Conservation (phyloP, 306 rosid species). For the Prunus mira region DNA sequence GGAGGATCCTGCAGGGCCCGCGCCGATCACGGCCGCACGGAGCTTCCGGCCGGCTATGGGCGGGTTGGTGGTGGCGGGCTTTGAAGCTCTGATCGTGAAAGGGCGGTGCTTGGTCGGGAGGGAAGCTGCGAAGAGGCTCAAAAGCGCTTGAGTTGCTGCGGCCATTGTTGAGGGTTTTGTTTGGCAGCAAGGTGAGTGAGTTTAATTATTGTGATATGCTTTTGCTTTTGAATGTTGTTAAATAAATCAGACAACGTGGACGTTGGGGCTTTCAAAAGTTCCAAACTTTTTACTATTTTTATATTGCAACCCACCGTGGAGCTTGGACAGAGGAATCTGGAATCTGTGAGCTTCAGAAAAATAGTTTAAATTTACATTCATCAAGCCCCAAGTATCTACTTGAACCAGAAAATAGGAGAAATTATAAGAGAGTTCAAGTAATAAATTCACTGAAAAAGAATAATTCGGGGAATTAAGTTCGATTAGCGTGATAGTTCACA, state of each 20-base stretch:
- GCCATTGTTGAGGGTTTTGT: conserved; percentile 32
- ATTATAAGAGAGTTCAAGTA: too few species aligned
- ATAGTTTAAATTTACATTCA: background rate
- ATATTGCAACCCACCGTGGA: background rate
- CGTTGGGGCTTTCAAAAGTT: background rate
- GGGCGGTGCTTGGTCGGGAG: background rate
- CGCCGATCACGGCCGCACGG: conserved; percentile 82
- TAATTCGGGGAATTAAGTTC: too few species aligned
- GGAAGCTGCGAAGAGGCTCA: conserved; percentile 11
- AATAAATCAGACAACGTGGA: background rate
- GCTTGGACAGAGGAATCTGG: background rate
- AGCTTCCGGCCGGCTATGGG: conserved; percentile 69
- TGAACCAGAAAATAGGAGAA: background rate
- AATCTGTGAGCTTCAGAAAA: background rate
- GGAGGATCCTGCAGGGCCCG: conserved; percentile 91
- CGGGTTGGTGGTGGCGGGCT: conserved; percentile 29
- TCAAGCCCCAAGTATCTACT: too few species aligned
- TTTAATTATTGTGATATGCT: background rate
- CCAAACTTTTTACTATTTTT: background rate
- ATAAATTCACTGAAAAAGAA: too few species aligned
- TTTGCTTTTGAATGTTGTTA: background rate
- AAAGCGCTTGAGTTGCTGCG: conserved; percentile 21
- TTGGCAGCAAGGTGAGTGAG: background rate
- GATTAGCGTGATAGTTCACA: too few species aligned
- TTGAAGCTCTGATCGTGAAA: conserved; percentile 37